Conservation (phyloP, 2,329 filamentous ascomycete species). For the Scleromitrula shiraiana region DNA sequence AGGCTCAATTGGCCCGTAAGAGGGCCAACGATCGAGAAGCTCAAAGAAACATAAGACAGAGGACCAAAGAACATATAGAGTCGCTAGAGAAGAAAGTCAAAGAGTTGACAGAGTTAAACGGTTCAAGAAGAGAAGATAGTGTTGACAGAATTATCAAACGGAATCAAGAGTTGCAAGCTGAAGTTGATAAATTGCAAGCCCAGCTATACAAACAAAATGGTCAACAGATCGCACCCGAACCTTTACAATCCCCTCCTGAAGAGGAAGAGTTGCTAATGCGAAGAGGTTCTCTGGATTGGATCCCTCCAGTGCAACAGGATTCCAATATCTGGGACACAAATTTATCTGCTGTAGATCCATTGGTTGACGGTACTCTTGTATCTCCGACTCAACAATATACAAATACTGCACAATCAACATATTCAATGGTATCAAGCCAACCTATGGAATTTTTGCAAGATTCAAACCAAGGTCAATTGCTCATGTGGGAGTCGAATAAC, state of each 20-base stretch:
- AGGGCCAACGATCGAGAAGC: conserved; percentile 85
- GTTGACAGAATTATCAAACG: conserved; percentile 38
- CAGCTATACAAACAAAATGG: conserved; percentile 13
- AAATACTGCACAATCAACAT: too few species aligned
- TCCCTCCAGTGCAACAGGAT: not conserved
- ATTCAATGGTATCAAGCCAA: too few species aligned
- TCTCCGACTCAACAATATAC: too few species aligned
- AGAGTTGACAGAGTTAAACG: conserved; percentile 23
- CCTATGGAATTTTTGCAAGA: too few species aligned
- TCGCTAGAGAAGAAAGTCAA: conserved; percentile 25
- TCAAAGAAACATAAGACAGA: conserved; percentile 75
- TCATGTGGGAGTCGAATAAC: not conserved
- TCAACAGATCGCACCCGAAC: not conserved
- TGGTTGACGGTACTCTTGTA: too few species aligned
- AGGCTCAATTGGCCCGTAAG: conserved; percentile 80
- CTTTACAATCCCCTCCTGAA: not conserved
- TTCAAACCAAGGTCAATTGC: not conserved
- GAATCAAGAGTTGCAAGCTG: conserved; percentile 26
- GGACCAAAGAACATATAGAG: conserved; percentile 74
- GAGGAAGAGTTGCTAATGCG: not conserved
- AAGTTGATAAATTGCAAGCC: conserved; percentile 23
- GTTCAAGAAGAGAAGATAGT: conserved; percentile 13
- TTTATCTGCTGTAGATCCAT: too few species aligned
- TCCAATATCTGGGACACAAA: too few species aligned
- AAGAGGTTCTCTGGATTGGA: not conserved